phyloP scores from a whole-genome alignment of 2,329 filamentous ascomycete genomes.

The Shiraia bambusicola region DNA sequence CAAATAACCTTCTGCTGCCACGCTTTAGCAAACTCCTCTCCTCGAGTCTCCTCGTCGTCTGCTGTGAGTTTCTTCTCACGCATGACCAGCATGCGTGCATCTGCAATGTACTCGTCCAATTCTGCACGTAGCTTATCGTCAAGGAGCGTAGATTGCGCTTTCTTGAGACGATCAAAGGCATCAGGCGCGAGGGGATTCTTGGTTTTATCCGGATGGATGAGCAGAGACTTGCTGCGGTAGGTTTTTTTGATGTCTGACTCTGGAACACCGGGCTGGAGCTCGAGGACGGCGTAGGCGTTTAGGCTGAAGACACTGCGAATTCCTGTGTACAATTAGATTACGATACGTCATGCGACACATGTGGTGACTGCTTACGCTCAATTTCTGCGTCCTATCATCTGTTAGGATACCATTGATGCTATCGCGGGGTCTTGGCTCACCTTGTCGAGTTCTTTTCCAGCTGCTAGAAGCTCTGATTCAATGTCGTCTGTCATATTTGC shows the following conservation, averaged over 20 bases:
- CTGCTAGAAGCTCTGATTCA: conserved; percentile 76
- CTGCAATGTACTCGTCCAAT: conserved; percentile 92
- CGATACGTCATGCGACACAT: neutral
- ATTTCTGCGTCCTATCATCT: conserved; percentile 80
- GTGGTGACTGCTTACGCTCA: conserved; percentile 58
- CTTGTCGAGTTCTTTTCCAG: conserved; percentile 90
- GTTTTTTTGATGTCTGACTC: conserved; percentile 93
- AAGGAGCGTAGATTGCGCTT: conserved; percentile 86
- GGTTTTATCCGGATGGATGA: conserved; percentile 98
- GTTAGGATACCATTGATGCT: conserved; percentile 13
- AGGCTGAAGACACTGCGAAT: conserved; percentile 88
- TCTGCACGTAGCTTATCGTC: conserved; percentile 88
- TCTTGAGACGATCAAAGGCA: conserved; percentile 94
- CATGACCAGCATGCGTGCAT: conserved; percentile 92
- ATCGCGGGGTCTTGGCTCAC: conserved; percentile 43
- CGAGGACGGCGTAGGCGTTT: conserved; percentile 87
- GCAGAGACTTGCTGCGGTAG: conserved; percentile 96
- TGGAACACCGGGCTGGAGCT: conserved; percentile 90
- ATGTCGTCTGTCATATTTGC: conserved; percentile 52
- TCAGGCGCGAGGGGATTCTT: conserved; percentile 87
- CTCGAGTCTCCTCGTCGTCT: conserved; percentile 83
- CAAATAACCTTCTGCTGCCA: conserved; percentile 90
- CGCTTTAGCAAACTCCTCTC: conserved; percentile 75
- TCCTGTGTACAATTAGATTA: conserved; percentile 26
- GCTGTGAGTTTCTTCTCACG: conserved; percentile 91